Conservation (phyloP, 1,284 basidiomycete species). For the Microstroma glucosiphilum region DNA sequence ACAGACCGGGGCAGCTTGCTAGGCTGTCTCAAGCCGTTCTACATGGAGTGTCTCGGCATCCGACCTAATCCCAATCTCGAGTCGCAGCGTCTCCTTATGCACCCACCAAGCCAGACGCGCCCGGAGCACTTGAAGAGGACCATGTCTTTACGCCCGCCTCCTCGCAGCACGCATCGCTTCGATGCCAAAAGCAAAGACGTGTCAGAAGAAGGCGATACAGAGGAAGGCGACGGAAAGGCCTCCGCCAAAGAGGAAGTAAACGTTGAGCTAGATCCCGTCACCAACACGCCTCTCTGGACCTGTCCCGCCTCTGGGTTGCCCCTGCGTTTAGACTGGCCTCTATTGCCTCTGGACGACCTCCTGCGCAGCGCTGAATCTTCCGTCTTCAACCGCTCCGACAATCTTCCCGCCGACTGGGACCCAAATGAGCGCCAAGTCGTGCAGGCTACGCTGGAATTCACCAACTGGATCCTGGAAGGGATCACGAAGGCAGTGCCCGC, state of each 20-base stretch:
- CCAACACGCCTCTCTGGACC: constrained; percentile 51
- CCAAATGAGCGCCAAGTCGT: constrained; percentile 73
- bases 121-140: neutral
- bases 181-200: too few relatives aligned
- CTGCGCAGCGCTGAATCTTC: constrained; percentile 53
- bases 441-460: constrained; percentile 61
- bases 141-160: neutral
- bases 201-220: too few relatives aligned
- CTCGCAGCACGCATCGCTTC: too few relatives aligned
- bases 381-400: constrained; percentile 60
- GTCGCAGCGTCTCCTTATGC: neutral
- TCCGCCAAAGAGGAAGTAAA: constrained; percentile 10
- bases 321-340: constrained; percentile 65
- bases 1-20: neutral
- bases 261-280: constrained; percentile 34
- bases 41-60: constrained; percentile 3
- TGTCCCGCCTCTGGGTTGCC: constrained; percentile 59
- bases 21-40: neutral
- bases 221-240: neutral
- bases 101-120: neutral
- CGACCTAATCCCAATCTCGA: neutral
- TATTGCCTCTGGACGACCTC: constrained; percentile 70
- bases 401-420: constrained; percentile 69
- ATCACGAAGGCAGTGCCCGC: too few relatives aligned
- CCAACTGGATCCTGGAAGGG: neutral